Evolutionary conservation across 2,329 filamentous ascomycete genomes (phyloP).

Genomic region (Neofusicoccum umdonicola): DNA sequence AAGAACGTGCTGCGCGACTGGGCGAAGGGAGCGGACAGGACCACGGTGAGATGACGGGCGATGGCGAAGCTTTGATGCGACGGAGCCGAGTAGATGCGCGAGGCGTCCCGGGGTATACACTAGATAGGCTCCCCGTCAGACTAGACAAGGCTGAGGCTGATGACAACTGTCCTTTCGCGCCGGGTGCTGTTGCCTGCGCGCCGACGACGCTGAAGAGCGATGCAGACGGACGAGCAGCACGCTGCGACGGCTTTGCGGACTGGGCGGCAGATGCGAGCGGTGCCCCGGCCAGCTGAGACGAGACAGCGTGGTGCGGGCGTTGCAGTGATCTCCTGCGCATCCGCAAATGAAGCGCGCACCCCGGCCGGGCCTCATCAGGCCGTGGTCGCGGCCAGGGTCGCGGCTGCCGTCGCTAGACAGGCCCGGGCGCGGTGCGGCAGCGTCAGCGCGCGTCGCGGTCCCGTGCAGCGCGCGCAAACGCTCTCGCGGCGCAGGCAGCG

Average conservation of each 20-base stretch:
- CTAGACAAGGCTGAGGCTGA: conserved; percentile 16
- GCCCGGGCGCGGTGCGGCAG: background rate
- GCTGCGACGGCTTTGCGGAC: background rate
- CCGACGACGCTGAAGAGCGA: background rate
- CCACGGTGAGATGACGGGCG: conserved; percentile 5
- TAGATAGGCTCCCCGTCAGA: conserved; percentile 13
- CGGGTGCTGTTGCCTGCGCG: background rate
- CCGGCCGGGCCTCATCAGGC: background rate
- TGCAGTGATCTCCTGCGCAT: conserved; percentile 10
- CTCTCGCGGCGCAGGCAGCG: background rate
- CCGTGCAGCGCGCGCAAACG: background rate
- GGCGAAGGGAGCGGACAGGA: conserved; percentile 57
- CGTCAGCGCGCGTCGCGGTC: background rate
- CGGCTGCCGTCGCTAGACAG: background rate
- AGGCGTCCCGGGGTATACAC: conserved; percentile 9
- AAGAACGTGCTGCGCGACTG: conserved; percentile 91
- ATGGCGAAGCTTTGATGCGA: conserved; percentile 12
- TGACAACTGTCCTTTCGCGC: conserved; percentile 4
- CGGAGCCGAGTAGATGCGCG: conserved; percentile 6
- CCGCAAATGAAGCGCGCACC: conserved; percentile 7
- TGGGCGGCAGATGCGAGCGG: background rate
- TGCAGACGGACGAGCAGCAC: background rate
- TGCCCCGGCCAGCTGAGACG: background rate
- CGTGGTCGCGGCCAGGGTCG: conserved; percentile 8
- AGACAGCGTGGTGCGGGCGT: background rate